Percentiles rank a stretch among this genome's conserved stretches.
phyloP scores from a whole-genome alignment of 108 stramenopile genomes.

The Fistulifera pelliculosa region DNA sequence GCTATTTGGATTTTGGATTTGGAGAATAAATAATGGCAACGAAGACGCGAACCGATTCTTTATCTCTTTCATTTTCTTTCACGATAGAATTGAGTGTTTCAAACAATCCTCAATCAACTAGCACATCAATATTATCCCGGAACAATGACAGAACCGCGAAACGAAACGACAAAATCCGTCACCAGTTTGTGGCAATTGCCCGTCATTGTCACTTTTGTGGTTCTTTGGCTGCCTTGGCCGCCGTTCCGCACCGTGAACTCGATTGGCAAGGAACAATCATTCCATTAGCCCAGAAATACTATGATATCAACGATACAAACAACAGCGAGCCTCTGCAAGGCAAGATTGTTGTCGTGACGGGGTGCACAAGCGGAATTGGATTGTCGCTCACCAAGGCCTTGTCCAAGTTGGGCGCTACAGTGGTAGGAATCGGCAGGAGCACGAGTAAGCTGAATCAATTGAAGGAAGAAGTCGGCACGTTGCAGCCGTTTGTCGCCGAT shows the following conservation, averaged over 20 bases:
- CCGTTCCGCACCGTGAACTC: background rate
- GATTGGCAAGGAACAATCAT: background rate
- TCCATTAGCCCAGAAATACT: background rate
- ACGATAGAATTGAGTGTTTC: too few relatives aligned
- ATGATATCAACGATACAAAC: background rate
- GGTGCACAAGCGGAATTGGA: constrained; percentile 44
- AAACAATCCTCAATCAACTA: too few relatives aligned
- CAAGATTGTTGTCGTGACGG: constrained; percentile 34
- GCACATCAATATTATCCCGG: too few relatives aligned
- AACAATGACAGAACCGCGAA: too few relatives aligned
- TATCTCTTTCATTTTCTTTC: too few relatives aligned
- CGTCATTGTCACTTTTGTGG: background rate
- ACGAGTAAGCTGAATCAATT: constrained; percentile 17
- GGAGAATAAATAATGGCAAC: too few relatives aligned
- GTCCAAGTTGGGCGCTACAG: constrained; percentile 30
- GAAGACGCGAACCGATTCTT: too few relatives aligned
- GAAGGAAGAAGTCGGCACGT: constrained; percentile 4
- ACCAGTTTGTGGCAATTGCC: background rate
- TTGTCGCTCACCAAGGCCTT: constrained; percentile 14
- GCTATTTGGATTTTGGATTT: too few relatives aligned
- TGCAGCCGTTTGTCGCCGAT: constrained; percentile 29
- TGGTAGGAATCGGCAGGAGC: constrained; percentile 39
- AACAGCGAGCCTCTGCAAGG: constrained; percentile 1
- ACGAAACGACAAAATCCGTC: too few relatives aligned
- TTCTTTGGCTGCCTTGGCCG: background rate